Conservation (phyloP, 1,284 basidiomycete genomes). For the Microstroma glucosiphilum region DNA sequence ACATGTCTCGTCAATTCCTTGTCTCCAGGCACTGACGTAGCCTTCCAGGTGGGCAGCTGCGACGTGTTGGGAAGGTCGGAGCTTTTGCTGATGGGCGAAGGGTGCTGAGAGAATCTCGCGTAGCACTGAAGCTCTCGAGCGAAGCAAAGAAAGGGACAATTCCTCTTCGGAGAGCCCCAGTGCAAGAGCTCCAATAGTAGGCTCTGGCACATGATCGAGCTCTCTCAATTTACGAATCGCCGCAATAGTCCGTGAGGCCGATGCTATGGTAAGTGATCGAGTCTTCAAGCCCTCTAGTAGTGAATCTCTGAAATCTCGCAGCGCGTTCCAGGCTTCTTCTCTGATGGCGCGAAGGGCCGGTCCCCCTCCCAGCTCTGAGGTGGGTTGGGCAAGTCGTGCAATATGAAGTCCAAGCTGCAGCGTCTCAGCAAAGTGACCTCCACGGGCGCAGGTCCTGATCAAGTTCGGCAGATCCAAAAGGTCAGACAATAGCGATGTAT, state of each 20-base stretch:
- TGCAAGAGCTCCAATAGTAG: neutral
- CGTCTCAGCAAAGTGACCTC: constrained; percentile 9
- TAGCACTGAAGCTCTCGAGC: neutral
- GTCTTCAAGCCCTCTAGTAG: constrained; percentile 1
- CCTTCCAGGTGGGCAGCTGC: constrained; percentile 2
- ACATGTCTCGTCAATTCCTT: constrained; percentile 1
- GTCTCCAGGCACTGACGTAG: constrained; percentile 3
- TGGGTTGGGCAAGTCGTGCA: neutral
- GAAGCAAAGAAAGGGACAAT: neutral
- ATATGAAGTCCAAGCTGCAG: constrained; percentile 10
- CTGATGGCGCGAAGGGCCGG: neutral
- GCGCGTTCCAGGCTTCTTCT: neutral
- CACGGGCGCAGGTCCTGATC: constrained; percentile 6
- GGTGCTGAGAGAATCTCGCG: neutral
- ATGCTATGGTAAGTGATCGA: neutral
- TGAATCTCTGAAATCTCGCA: neutral
- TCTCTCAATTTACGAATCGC: neutral
- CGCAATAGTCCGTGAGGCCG: neutral
- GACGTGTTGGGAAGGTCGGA: neutral
- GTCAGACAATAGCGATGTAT: constrained; percentile 6
- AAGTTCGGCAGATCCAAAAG: constrained; percentile 10
- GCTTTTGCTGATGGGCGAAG: constrained; percentile 1
- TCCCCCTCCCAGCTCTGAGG: neutral
- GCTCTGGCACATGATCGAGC: neutral
- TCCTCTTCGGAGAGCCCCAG: neutral